Evolutionary conservation across 805 yeast genomes (phyloP).

Genomic region (Lipomyces sp.): DNA sequence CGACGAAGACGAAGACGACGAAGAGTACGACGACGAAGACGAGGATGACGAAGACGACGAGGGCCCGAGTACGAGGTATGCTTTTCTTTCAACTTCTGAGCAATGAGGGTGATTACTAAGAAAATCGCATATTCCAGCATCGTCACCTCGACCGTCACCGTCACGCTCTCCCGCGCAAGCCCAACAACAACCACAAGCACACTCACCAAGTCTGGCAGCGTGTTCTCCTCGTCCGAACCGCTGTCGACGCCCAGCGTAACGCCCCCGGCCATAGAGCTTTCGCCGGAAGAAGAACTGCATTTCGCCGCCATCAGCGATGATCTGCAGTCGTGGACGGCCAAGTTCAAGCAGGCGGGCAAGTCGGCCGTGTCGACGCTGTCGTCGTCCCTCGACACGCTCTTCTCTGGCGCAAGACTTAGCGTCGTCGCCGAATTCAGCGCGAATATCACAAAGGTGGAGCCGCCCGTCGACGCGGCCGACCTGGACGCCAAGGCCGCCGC

Average conservation of each 20-base stretch:
- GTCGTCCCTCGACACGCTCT: slow-evolving; percentile 10
- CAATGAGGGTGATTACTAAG: no score
- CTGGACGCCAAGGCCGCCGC: background rate
- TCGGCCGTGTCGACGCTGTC: slow-evolving; percentile 18
- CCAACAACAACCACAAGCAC: background rate
- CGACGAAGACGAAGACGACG: background rate
- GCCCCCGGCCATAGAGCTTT: slow-evolving; percentile 11
- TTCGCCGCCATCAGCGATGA: slow-evolving; percentile 8
- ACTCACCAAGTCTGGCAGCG: background rate
- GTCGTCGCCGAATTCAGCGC: no score
- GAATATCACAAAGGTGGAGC: background rate
- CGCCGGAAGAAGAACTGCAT: slow-evolving; percentile 8
- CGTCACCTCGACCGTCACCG: background rate
- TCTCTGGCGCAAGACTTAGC: background rate
- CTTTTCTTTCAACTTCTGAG: no score
- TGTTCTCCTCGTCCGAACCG: background rate
- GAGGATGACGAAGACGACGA: slow-evolving; percentile 1
- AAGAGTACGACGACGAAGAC: background rate
- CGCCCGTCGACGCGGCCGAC: no score
- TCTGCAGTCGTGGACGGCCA: slow-evolving; percentile 15
- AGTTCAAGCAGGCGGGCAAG: slow-evolving; percentile 24
- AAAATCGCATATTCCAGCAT: no score
- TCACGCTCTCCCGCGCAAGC: background rate
- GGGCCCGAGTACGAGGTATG: background rate
- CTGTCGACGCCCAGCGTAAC: slow-evolving; percentile 14